Percentiles rank a stretch among this genome's conserved stretches.
Evolutionary conservation across 805 yeast species (phyloP).

Genomic region (Maudiozyma barnettii): DNA sequence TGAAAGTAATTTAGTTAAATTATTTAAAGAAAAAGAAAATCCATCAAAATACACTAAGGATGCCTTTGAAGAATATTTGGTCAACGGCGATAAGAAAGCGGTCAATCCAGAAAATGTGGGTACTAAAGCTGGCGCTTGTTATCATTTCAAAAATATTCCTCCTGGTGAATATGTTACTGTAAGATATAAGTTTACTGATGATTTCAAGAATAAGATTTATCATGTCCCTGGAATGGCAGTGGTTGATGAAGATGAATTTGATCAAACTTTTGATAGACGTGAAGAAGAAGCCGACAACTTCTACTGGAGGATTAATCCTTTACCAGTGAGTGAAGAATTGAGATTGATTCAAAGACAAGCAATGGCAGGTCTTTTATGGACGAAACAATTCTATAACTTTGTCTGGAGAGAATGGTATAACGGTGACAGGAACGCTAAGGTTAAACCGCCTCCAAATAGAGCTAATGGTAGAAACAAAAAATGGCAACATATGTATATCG

Average conservation of each 20-base stretch:
- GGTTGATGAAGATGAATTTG: conserved; percentile 70
- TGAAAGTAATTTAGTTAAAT: conserved; percentile 64
- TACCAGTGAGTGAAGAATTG: conserved; percentile 73
- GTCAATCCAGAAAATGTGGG: conserved; percentile 67
- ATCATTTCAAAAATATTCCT: conserved; percentile 69
- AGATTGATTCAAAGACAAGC: conserved; percentile 87
- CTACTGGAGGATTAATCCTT: conserved; percentile 79
- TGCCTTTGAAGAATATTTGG: conserved; percentile 79
- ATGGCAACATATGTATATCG: conserved; percentile 84
- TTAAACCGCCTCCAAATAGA: conserved; percentile 70
- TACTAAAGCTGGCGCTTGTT: conserved; percentile 82
- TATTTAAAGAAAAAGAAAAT: conserved; percentile 54
- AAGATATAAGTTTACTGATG: conserved; percentile 58
- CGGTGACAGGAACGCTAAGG: conserved; percentile 71
- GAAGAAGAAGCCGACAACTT: conserved; percentile 87
- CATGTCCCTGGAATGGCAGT: conserved; percentile 29
- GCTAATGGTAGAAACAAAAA: conserved; percentile 79
- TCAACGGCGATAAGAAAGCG: conserved; percentile 44
- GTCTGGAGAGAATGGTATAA: conserved; percentile 78
- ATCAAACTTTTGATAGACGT: conserved; percentile 56
- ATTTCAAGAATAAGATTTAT: conserved; percentile 20
- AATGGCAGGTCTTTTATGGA: conserved; percentile 88
- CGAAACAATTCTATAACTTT: conserved; percentile 83
- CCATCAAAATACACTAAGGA: conserved; percentile 62
- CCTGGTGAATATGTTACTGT: conserved; percentile 85